These are phyloP conservation scores for Puccinia brachypodii DNA, from an alignment of 1,284 basidiomycete species.

Conservation along the genomic window DNA sequence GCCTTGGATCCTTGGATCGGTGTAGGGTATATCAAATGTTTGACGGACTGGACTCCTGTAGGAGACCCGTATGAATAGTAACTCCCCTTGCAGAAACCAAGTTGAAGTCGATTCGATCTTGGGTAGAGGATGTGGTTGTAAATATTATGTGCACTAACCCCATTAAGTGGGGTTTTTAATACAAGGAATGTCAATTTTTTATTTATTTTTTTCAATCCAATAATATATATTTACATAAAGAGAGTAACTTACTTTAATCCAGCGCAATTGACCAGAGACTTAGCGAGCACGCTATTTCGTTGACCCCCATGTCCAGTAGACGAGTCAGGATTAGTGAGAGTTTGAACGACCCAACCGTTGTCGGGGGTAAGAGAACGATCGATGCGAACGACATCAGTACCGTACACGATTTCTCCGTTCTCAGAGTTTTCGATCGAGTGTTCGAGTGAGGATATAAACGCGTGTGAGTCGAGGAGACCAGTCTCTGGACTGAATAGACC, in stretches of 20 bases:
- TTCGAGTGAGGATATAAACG: conserved; percentile 56
- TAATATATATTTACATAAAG: background rate
- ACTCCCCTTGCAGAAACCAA: conserved; percentile 53
- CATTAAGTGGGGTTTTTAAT: background rate
- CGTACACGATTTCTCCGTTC: conserved; percentile 73
- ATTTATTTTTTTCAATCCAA: background rate
- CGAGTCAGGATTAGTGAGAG: conserved; percentile 53
- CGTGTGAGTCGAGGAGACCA: conserved; percentile 86
- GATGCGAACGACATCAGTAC: conserved; percentile 82
- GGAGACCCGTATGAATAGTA: conserved; percentile 63
- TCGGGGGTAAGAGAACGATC: conserved; percentile 62
- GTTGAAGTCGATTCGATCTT: conserved; percentile 34
- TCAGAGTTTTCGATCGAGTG: conserved; percentile 62
- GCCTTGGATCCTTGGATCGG: conserved; percentile 59
- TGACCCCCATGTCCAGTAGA: conserved; percentile 29
- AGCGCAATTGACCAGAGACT: conserved; percentile 80
- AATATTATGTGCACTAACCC: conserved; percentile 47
- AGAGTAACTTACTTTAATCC: conserved; percentile 67
- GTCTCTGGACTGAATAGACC: conserved; percentile 83
- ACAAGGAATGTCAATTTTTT: no score
- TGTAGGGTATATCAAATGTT: conserved; percentile 82
- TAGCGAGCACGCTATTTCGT: conserved; percentile 73
- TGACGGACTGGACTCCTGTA: conserved; percentile 64
- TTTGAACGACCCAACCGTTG: conserved; percentile 63
- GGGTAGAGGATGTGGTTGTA: conserved; percentile 52